A percentile compares a stretch with the other conserved stretches of the same genome.
These are phyloP conservation scores for Chrysanthemum lavandulifolium DNA, from an alignment of 129 eudicot genomes.

Conservation along the genomic window DNA sequence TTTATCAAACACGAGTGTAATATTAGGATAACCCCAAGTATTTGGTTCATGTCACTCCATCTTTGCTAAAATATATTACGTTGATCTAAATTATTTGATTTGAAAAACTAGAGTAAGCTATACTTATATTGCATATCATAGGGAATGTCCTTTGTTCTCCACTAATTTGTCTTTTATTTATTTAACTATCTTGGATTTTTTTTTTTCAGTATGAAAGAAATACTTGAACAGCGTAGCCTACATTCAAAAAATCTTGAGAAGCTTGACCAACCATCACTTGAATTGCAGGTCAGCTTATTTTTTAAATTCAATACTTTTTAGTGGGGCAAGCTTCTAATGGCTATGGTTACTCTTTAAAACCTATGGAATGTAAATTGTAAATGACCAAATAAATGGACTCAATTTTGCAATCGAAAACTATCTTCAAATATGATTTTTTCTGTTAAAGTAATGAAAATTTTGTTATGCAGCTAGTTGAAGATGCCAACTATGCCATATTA, in stretches of 20 bases:
- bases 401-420: not conserved
- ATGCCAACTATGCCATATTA: slow-evolving; percentile 58
- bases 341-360: slow-evolving; percentile 1
- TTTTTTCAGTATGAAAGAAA: slow-evolving; percentile 61
- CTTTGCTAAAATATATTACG: slow-evolving; percentile 14
- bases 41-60: slow-evolving; percentile 23
- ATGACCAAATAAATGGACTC: not conserved
- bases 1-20: slow-evolving; percentile 10
- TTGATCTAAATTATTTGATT: slow-evolving; percentile 22
- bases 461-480: slow-evolving; percentile 82
- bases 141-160: slow-evolving; percentile 25
- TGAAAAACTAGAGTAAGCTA: slow-evolving; percentile 7
- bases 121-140: slow-evolving; percentile 7
- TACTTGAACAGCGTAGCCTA: slow-evolving; percentile 75
- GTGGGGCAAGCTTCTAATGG: slow-evolving; percentile 13
- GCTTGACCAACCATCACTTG: slow-evolving; percentile 82
- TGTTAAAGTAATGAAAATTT: slow-evolving; percentile 4
- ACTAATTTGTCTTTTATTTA: slow-evolving; percentile 10
- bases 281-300: slow-evolving; percentile 59
- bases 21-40: slow-evolving; percentile 11
- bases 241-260: slow-evolving; percentile 81
- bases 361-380: not conserved
- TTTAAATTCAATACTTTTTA: not conserved
- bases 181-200: slow-evolving; percentile 10
- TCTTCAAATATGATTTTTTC: not conserved